These are phyloP conservation scores for Talaromyces sp. DNA, from an alignment of 2,329 filamentous ascomycete genomes.

Conservation along the genomic window DNA sequence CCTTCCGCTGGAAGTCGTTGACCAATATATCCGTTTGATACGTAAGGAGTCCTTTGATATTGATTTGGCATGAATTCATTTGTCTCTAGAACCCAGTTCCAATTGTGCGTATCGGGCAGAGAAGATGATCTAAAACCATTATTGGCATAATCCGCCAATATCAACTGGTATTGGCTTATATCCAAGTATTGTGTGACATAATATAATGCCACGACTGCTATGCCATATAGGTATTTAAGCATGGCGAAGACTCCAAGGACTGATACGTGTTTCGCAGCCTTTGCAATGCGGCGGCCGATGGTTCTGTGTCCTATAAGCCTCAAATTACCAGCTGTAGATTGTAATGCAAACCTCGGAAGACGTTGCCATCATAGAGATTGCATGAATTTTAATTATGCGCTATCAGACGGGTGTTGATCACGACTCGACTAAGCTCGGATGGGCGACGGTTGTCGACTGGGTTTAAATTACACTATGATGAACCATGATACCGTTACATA, in stretches of 20 bases:
- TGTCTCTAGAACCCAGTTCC: conserved; percentile 10
- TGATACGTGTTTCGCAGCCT: not conserved
- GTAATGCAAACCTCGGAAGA: no score
- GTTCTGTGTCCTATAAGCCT: no score
- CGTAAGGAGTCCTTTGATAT: conserved; percentile 13
- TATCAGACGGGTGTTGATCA: no score
- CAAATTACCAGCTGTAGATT: no score
- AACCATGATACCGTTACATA: no score
- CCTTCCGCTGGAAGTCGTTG: conserved; percentile 11
- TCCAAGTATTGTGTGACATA: not conserved
- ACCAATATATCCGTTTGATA: conserved; percentile 14
- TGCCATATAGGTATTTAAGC: not conserved
- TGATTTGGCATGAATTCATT: conserved; percentile 11
- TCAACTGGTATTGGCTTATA: not conserved
- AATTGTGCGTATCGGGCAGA: not conserved
- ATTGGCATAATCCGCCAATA: not conserved
- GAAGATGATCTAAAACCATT: not conserved
- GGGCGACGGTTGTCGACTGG: no score
- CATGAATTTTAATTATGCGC: no score
- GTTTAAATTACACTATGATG: no score
- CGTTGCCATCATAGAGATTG: no score
- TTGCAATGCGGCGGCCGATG: no score
- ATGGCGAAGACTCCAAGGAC: not conserved
- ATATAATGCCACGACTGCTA: not conserved
- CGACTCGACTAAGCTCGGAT: no score